phyloP scores from a whole-genome alignment of 306 rosid species.

The Acacia confusa region DNA sequence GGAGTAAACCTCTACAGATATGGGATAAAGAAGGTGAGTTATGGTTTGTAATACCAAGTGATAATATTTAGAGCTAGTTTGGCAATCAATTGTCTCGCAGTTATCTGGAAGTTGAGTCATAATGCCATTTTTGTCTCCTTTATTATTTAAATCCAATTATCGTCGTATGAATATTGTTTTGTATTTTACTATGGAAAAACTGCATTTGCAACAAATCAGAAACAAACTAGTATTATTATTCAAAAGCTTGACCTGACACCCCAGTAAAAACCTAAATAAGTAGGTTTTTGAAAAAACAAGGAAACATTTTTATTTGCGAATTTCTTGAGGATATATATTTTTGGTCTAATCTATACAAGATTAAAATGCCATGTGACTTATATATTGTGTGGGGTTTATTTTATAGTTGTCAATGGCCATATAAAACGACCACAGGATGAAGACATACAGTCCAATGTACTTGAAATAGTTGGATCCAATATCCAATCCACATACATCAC shows the following conservation, averaged over 20 bases:
- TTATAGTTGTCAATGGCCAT: conserved; percentile 81
- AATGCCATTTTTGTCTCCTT: not conserved
- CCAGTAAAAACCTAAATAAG: not conserved
- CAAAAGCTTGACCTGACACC: not conserved
- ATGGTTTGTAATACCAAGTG: not conserved
- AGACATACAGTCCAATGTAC: conserved; percentile 92
- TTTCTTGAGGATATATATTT: not conserved
- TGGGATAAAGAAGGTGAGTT: conserved; percentile 96
- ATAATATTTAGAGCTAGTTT: conserved; percentile 13
- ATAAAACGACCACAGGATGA: conserved; percentile 94
- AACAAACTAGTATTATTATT: not conserved
- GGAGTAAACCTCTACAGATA: conserved; percentile 98
- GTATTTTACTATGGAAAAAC: not conserved
- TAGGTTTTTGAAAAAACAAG: not conserved
- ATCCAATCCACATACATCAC: conserved; percentile 90
- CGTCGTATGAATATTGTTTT: not conserved
- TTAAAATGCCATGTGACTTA: conserved; percentile 11
- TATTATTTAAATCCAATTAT: not conserved
- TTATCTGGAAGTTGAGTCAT: not conserved
- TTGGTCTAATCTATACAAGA: not conserved
- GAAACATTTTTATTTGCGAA: not conserved
- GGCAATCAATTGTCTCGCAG: not conserved
- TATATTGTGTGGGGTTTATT: conserved; percentile 21
- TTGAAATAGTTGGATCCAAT: conserved; percentile 89
- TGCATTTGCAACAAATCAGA: not conserved